A percentile compares a stretch with the other conserved stretches of the same genome.
phyloP scores from a whole-genome alignment of 1,284 basidiomycete species.

The Rhodotorula sp. region DNA sequence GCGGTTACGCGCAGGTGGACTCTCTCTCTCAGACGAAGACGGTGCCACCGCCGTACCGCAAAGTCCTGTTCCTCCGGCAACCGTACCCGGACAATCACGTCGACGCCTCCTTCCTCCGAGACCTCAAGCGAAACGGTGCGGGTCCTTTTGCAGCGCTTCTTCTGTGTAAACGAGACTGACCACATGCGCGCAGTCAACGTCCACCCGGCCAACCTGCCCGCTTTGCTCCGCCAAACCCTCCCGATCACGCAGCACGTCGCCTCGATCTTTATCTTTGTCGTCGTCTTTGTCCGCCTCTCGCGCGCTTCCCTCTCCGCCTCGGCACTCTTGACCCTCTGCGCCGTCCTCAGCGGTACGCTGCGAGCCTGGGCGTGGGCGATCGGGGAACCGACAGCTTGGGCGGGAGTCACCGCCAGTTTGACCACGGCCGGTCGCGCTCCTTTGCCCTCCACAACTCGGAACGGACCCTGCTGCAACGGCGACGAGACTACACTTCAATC shows the following conservation, averaged over 20 bases:
- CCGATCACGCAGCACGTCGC: constrained; percentile 82
- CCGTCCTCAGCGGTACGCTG: constrained; percentile 65
- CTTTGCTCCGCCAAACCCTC: constrained; percentile 68
- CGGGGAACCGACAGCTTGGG: constrained; percentile 10
- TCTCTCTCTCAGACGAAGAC: background rate
- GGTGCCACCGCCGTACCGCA: constrained; percentile 25
- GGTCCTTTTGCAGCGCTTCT: no score
- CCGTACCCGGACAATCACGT: constrained; percentile 44
- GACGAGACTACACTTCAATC: no score
- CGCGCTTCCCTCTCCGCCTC: constrained; percentile 54
- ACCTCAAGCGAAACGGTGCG: constrained; percentile 46
- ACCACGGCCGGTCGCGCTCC: no score
- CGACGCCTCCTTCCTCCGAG: constrained; percentile 40
- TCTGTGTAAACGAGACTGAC: no score
- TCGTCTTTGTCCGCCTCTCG: constrained; percentile 71
- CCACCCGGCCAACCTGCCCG: constrained; percentile 68
- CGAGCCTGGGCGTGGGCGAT: constrained; percentile 57
- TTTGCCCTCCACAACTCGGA: background rate
- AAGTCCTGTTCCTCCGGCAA: constrained; percentile 39
- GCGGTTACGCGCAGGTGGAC: no score
- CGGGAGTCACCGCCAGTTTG: constrained; percentile 10
- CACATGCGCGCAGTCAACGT: constrained; percentile 65
- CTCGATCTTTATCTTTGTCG: constrained; percentile 75
- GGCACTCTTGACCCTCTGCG: constrained; percentile 22
- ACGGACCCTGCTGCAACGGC: background rate